Percentiles rank a stretch among this genome's conserved stretches.
These are phyloP conservation scores for Podila verticillata DNA, from an alignment of 192 early-diverging fungal genomes.

Conservation along the genomic window DNA sequence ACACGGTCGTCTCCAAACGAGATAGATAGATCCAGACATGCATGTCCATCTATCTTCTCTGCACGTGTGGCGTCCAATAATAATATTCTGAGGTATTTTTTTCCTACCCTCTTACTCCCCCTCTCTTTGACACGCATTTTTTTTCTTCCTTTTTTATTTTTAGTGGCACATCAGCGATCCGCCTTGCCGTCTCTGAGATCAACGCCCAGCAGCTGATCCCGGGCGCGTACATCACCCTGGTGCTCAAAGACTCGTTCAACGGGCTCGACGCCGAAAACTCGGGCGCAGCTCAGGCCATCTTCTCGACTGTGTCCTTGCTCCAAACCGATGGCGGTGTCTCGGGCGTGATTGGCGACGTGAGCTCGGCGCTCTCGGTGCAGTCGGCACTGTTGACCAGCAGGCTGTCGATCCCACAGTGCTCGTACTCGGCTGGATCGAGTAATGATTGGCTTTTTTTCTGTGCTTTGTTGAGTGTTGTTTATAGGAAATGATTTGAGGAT, in stretches of 20 bases:
- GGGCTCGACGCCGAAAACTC: conserved; percentile 51
- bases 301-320: conserved; percentile 56
- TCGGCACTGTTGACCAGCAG: conserved; percentile 59
- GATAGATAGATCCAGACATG: too few species aligned
- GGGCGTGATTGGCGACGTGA: conserved; percentile 64
- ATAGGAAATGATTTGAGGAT: not conserved
- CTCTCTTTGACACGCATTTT: not conserved
- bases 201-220: conserved; percentile 56
- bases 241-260: conserved; percentile 62
- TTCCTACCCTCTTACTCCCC: not conserved
- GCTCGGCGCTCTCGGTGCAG: conserved; percentile 56
- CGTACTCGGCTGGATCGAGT: conserved; percentile 61
- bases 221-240: conserved; percentile 57
- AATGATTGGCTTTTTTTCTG: conserved; percentile 9
- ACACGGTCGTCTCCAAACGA: too few species aligned
- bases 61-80: too few species aligned
- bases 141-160: not conserved
- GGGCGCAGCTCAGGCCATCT: conserved; percentile 59
- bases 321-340: conserved; percentile 56
- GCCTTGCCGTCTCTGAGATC: conserved; percentile 60
- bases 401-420: conserved; percentile 61
- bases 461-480: not conserved
- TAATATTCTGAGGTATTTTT: too few species aligned
- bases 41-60: too few species aligned
- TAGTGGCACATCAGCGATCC: conserved; percentile 61